Conservation (phyloP, 495 filamentous ascomycete species). For the Delitschia confertaspora region DNA sequence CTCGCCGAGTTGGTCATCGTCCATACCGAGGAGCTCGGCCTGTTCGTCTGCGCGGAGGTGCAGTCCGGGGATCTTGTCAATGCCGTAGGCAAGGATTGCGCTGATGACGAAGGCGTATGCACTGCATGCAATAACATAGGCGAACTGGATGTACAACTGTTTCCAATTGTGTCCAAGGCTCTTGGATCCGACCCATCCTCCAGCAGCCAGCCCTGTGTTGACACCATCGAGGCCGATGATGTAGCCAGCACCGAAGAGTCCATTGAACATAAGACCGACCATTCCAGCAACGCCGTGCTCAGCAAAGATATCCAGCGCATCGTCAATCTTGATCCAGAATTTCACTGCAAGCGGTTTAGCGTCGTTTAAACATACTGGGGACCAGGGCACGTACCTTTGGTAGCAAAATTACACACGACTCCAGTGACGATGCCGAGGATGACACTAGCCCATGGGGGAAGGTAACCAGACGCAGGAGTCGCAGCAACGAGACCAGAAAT, state of each 20-base stretch:
- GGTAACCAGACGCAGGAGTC: slow-evolving; percentile 40
- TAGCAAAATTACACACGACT: slow-evolving; percentile 83
- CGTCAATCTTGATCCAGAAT: slow-evolving; percentile 90
- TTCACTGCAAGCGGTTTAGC: slow-evolving; percentile 57
- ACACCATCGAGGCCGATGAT: slow-evolving; percentile 92
- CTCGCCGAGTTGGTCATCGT: slow-evolving; percentile 96
- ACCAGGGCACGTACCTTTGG: slow-evolving; percentile 53
- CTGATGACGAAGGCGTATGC: slow-evolving; percentile 80
- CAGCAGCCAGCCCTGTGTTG: slow-evolving; percentile 61
- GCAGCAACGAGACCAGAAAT: slow-evolving; percentile 44
- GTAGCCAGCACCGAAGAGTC: slow-evolving; percentile 74
- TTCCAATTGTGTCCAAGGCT: slow-evolving; percentile 84
- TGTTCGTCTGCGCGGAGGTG: slow-evolving; percentile 87
- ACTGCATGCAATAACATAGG: slow-evolving; percentile 69
- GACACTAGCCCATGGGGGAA: slow-evolving; percentile 84
- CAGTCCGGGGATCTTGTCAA: slow-evolving; percentile 83
- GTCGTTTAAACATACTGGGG: background rate
- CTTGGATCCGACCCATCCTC: slow-evolving; percentile 82
- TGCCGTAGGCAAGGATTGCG: slow-evolving; percentile 67
- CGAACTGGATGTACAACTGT: slow-evolving; percentile 86
- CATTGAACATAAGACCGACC: slow-evolving; percentile 87
- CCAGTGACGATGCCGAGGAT: slow-evolving; percentile 78
- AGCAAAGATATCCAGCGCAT: slow-evolving; percentile 95
- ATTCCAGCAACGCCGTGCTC: slow-evolving; percentile 96
- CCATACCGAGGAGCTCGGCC: slow-evolving; percentile 97